phyloP scores from a whole-genome alignment of 2,329 filamentous ascomycete species.

The Colletotrichum costaricense region DNA sequence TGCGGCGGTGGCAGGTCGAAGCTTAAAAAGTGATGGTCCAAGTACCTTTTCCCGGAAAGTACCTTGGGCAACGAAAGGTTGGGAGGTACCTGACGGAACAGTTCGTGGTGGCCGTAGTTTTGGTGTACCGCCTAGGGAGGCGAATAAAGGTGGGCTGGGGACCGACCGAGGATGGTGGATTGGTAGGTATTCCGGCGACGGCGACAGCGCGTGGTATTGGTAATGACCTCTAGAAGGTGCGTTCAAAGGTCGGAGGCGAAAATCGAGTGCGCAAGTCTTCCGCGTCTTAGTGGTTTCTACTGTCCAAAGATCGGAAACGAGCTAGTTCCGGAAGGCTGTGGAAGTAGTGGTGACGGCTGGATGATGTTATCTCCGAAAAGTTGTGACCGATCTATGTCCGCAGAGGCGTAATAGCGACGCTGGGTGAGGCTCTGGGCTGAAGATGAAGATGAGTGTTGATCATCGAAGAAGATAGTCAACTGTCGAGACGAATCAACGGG shows the following conservation, averaged over 20 bases:
- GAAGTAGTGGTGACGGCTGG: conserved; percentile 19
- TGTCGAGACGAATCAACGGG: neutral
- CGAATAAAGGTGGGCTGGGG: conserved; percentile 34
- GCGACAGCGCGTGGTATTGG: conserved; percentile 26
- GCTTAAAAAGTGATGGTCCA: neutral
- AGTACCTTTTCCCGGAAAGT: neutral
- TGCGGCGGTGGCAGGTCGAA: neutral
- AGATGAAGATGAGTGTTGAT: neutral
- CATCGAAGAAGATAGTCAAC: neutral
- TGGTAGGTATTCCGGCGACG: conserved; percentile 6
- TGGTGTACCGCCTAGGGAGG: conserved; percentile 15
- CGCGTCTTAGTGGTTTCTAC: neutral
- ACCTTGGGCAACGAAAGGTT: neutral
- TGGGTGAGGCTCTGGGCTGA: neutral
- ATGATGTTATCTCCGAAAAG: conserved; percentile 6
- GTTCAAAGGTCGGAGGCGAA: conserved; percentile 18
- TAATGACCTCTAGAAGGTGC: conserved; percentile 28
- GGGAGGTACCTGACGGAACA: conserved; percentile 1
- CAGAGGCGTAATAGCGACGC: neutral
- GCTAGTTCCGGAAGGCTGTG: conserved; percentile 16
- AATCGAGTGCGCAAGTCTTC: conserved; percentile 8
- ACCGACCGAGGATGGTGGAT: conserved; percentile 12
- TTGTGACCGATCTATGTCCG: conserved; percentile 8
- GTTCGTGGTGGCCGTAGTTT: conserved; percentile 14
- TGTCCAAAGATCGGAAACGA: neutral